phyloP scores from a whole-genome alignment of 192 early-diverging fungal species.

The Linnemannia exigua region DNA sequence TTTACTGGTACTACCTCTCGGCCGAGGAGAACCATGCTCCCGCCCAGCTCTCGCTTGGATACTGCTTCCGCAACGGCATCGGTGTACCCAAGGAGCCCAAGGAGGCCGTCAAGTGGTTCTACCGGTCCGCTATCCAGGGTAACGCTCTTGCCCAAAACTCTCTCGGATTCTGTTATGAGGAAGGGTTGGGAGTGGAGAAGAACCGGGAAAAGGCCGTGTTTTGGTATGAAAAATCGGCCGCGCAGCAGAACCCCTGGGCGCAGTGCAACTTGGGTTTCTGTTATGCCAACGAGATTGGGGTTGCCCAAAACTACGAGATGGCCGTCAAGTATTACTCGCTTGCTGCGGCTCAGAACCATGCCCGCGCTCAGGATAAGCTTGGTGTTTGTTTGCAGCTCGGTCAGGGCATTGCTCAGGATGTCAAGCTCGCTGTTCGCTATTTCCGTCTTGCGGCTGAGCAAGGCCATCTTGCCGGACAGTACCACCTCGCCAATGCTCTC shows the following conservation, averaged over 20 bases:
- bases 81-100: conserved; percentile 72
- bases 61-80: conserved; percentile 75
- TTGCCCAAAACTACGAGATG: conserved; percentile 66
- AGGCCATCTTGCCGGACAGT: conserved; percentile 65
- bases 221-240: conserved; percentile 71
- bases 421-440: conserved; percentile 62
- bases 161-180: conserved; percentile 81
- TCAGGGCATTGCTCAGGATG: conserved; percentile 63
- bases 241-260: conserved; percentile 80
- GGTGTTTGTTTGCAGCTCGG: conserved; percentile 76
- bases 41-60: conserved; percentile 72
- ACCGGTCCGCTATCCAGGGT: conserved; percentile 68
- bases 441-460: conserved; percentile 67
- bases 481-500: conserved; percentile 62
- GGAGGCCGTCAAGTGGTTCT: conserved; percentile 78
- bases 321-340: conserved; percentile 79
- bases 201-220: conserved; percentile 66
- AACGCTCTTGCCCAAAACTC: conserved; percentile 83
- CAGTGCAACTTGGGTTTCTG: conserved; percentile 83
- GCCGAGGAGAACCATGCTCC: conserved; percentile 75
- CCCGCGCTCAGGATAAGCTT: conserved; percentile 78
- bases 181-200: conserved; percentile 73
- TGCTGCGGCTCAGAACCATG: conserved; percentile 73
- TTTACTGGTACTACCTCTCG: conserved; percentile 72
- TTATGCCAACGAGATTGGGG: conserved; percentile 78